A percentile compares a stretch with the other conserved stretches of the same genome.
These are phyloP conservation scores for Nyssa sinensis DNA, from an alignment of 148 eudicot species.

Conservation along the genomic window DNA sequence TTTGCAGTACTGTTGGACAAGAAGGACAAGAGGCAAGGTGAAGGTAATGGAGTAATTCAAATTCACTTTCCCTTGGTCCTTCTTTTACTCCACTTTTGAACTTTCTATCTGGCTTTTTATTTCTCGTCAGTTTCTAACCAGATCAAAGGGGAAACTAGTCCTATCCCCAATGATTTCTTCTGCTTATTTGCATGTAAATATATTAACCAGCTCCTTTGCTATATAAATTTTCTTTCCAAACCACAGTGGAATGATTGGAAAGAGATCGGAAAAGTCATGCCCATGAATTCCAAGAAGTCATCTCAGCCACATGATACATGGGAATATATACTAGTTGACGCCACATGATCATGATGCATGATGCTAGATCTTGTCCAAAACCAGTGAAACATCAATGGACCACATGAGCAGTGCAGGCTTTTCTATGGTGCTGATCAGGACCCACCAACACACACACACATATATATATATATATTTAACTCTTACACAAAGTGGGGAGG, in stretches of 20 bases:
- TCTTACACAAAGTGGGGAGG: neutral
- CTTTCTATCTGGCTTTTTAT: neutral
- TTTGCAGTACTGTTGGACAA: too few species aligned
- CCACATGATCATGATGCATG: constrained; percentile 22
- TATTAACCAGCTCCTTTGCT: too few species aligned
- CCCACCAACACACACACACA: constrained; percentile 1
- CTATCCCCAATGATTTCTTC: too few species aligned
- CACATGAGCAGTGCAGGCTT: constrained; percentile 30
- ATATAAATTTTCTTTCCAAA: too few species aligned
- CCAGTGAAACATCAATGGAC: constrained; percentile 38
- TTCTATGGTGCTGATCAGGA: constrained; percentile 34
- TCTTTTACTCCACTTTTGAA: neutral
- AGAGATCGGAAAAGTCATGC: neutral
- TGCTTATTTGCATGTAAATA: too few species aligned
- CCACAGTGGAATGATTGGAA: neutral
- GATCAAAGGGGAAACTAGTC: neutral
- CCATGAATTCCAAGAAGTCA: neutral
- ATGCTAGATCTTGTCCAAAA: constrained; percentile 40
- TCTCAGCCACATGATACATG: neutral
- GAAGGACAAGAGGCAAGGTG: too few species aligned
- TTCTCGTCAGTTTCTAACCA: neutral
- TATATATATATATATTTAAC: neutral
- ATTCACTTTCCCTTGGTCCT: neutral
- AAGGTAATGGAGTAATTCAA: neutral
- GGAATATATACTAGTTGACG: constrained; percentile 3